These are phyloP conservation scores for Niveomyces coronatus DNA, from an alignment of 2,329 filamentous ascomycete species.

Conservation along the genomic window DNA sequence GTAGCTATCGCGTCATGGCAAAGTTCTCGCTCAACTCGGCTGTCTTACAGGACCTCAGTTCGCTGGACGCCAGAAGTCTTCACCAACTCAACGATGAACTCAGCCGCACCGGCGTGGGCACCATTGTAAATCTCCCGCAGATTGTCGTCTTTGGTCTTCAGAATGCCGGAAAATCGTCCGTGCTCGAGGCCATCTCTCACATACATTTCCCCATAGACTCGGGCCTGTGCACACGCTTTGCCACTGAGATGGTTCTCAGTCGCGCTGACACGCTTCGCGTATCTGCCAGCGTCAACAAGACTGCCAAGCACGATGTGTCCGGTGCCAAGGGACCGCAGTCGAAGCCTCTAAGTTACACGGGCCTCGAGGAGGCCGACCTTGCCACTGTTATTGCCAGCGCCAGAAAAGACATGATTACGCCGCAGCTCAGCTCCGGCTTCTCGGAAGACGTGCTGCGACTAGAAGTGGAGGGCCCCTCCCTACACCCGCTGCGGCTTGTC, in stretches of 20 bases:
- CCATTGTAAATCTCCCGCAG: background rate
- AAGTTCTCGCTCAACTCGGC: no score
- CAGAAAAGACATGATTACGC: no score
- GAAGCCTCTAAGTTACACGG: no score
- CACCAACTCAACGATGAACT: background rate
- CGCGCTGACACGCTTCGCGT: no score
- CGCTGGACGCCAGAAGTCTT: background rate
- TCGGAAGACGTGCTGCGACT: slow-evolving; percentile 36
- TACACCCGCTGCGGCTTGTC: slow-evolving; percentile 40
- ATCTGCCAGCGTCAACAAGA: background rate
- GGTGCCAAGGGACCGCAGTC: no score
- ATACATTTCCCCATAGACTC: background rate
- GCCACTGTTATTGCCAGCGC: no score
- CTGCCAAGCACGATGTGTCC: background rate
- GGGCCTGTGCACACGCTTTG: background rate
- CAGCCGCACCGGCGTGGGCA: background rate
- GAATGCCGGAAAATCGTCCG: background rate
- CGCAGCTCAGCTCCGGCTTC: no score
- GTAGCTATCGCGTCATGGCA: no score
- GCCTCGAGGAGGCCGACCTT: no score
- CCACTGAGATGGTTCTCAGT: background rate
- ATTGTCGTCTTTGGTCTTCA: background rate
- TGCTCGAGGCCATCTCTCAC: background rate
- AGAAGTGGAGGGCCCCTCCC: slow-evolving; percentile 32
- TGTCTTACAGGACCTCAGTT: background rate